These are phyloP conservation scores for Sporothrix euskadiensis DNA, from an alignment of 2,329 filamentous ascomycete species.

Conservation along the genomic window DNA sequence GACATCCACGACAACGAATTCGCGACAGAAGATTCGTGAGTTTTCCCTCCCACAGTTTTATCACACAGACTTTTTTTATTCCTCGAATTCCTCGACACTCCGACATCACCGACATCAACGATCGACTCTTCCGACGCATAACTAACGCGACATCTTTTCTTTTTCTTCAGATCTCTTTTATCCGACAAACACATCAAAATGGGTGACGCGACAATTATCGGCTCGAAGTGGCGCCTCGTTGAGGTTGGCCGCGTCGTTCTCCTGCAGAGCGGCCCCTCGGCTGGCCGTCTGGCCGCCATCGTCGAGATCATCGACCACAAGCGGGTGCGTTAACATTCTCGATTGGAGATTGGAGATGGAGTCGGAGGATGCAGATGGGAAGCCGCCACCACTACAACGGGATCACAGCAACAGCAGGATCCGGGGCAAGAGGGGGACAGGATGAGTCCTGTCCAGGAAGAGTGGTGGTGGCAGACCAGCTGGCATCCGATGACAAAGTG, in stretches of 20 bases:
- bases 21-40: constrained; percentile 31
- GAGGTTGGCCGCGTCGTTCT: constrained; percentile 98
- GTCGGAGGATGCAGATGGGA: background rate
- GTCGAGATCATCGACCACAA: constrained; percentile 99
- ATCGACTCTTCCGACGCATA: background rate
- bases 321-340: constrained; percentile 75
- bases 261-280: constrained; percentile 77
- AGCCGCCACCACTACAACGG: background rate
- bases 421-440: background rate
- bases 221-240: constrained; percentile 89
- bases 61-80: background rate
- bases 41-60: constrained; percentile 15
- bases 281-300: constrained; percentile 86
- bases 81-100: background rate
- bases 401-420: background rate
- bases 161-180: constrained; percentile 25
- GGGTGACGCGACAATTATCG: constrained; percentile 79
- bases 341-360: background rate
- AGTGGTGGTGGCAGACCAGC: background rate
- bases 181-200: constrained; percentile 59
- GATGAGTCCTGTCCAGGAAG: background rate
- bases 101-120: background rate
- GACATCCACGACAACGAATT: constrained; percentile 30
- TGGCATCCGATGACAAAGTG: background rate
- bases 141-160: constrained; percentile 24